Base-by-base conservation (phyloP, 192 early-diverging fungal genomes). In the Umbelopsis vinacea region DNA sequence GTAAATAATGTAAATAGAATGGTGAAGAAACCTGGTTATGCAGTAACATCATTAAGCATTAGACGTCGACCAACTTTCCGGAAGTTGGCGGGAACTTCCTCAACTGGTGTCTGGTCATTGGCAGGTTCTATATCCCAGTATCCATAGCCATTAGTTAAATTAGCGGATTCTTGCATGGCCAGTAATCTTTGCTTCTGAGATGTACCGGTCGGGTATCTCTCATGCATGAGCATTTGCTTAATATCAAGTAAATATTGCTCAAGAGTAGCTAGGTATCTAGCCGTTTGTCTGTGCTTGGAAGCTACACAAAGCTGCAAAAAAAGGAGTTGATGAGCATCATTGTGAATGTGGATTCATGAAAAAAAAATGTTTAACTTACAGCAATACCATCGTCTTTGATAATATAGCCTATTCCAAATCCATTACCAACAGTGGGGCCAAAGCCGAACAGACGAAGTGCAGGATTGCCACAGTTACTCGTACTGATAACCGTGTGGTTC, bases 331-430 rank as follows among this genome's bases (percentile, higher is more conserved):
- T 50, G 15, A 50, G 48, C 14, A 21, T 21, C 1, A 4, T 15
- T 50, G 48, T 8, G n/a, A 50, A n/a, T 8, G 5, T 19, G 3
- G 54, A 66, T 69, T 52, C 9, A 69, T 14, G 9, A 23, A 70
- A 66, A 46, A 23, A 19, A 8, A 15, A 6, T 22, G 21, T 70
- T n/a, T 29, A 19, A 80, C 76, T 83, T 77, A 83, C 82, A 0
- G 83, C 63, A 47, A 84, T 84, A 14, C 71, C 83, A 11, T 85
- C 84, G 46, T 85, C 81, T 46, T 81, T 81, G 53, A 85, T 87
- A 54, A 94, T 79, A 79, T 96, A 96, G 76, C 92, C 93, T 83
- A 95, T 85, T 15, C 94, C 94, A 76, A 94, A 96, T 17, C 94
- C 93, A 53, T 93, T 87, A 11, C 85, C 79, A 37, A 91, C 84